Percentiles rank a stretch among this genome's conserved stretches.
phyloP scores from a whole-genome alignment of 345 rosid species.

The Rhodomyrtus tomentosa region DNA sequence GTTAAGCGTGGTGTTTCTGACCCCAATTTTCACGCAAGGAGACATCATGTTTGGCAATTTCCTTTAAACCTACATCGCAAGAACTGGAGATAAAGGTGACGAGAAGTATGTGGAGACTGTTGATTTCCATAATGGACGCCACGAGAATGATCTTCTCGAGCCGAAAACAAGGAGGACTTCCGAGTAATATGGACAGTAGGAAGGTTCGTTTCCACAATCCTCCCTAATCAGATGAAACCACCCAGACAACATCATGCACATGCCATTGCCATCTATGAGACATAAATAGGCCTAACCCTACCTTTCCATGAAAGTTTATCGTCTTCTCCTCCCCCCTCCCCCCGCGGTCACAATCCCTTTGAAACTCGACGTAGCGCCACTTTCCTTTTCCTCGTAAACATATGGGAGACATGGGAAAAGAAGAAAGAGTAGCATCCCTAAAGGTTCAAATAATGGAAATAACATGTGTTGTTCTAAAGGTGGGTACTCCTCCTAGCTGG shows the following conservation, averaged over 20 bases:
- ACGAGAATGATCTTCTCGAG: not conserved
- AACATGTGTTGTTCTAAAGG: not conserved
- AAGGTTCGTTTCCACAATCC: not conserved
- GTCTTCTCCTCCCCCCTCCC: not conserved
- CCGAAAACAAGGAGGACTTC: not conserved
- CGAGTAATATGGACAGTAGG: not conserved
- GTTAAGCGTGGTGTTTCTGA: not conserved
- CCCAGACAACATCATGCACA: not conserved
- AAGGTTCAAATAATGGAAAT: not conserved
- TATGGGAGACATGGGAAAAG: not conserved
- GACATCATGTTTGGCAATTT: not conserved
- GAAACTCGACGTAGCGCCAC: not conserved
- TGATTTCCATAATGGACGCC: not conserved
- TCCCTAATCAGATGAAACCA: not conserved
- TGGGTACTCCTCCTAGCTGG: slow-evolving; percentile 1
- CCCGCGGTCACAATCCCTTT: too few species aligned
- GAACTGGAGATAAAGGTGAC: not conserved
- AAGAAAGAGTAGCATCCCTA: not conserved
- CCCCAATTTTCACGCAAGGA: not conserved
- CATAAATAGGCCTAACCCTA: not conserved
- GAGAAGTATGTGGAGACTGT: not conserved
- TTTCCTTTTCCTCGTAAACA: not conserved
- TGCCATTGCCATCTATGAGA: not conserved
- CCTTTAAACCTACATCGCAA: not conserved
- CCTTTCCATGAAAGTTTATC: not conserved